These are phyloP conservation scores for Cordyceps cicadae DNA, from an alignment of 2,329 filamentous ascomycete genomes.

Conservation along the genomic window DNA sequence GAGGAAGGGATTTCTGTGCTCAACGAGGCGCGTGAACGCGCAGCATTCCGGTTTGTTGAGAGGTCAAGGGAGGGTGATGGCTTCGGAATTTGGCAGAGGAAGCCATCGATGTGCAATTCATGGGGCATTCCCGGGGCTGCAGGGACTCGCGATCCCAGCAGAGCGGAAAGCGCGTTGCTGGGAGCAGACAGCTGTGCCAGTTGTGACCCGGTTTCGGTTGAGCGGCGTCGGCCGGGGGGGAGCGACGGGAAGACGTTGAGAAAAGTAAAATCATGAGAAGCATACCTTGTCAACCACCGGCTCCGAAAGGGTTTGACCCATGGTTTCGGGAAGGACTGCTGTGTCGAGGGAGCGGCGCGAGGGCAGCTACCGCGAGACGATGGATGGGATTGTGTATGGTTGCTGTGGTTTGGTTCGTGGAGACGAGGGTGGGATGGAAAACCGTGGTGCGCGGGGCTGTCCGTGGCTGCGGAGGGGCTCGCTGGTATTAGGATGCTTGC, in stretches of 20 bases:
- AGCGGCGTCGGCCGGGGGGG: neutral
- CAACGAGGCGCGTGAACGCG: neutral
- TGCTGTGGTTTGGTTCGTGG: slow-evolving; percentile 7
- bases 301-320: slow-evolving; percentile 99
- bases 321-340: slow-evolving; percentile 33
- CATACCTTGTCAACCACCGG: slow-evolving; percentile 95
- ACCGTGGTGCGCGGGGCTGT: slow-evolving; percentile 9
- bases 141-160: neutral
- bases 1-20: slow-evolving; percentile 12
- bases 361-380: slow-evolving; percentile 12
- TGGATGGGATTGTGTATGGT: slow-evolving; percentile 8
- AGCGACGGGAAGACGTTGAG: neutral
- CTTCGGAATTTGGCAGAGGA: neutral
- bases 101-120: neutral
- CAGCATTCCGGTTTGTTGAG: neutral
- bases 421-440: slow-evolving; percentile 3
- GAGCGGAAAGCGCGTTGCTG: neutral
- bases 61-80: neutral
- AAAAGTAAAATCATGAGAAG: slow-evolving; percentile 12
- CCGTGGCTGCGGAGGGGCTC: neutral
- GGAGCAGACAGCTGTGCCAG: neutral
- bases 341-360: slow-evolving; percentile 10
- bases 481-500: neutral
- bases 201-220: neutral
- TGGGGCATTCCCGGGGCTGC: neutral